Evolutionary conservation across 2,329 filamentous ascomycete species (phyloP), one percentile per base, ranked within the genome.

Genomic region (Penicillium polonicum): DNA sequence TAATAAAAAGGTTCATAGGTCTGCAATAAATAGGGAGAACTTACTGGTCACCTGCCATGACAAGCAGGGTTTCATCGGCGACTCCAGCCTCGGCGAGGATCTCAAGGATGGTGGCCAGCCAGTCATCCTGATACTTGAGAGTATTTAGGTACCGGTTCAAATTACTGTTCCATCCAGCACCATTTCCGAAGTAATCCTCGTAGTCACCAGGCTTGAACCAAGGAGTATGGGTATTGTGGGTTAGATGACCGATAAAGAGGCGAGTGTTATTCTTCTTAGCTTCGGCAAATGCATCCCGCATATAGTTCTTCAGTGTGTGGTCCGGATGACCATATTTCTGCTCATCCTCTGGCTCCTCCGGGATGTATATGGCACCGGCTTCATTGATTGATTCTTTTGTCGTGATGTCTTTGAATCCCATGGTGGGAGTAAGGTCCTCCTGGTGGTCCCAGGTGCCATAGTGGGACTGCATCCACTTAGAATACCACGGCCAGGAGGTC

Each of bases 111-210:
- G 63, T 57, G 19, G 60, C 62, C n/a, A 69, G 53, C 69, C 69
- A 72, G 38, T 58, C 48, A 27, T 72, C 69, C 21, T 61, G 64
- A 43, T 67, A 68, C 21, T 59, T 63, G 21, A 70, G 46, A 5
- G 69, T 62, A 48, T 72, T 72, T n/a, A 72, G 53, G 27, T 70
- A 71, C 13, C 60, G 60, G 49, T 70, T 70, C 43, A 71, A 36
- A 9, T 66, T 58, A 5, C 64, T 48, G 33, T 67, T 66, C 25
- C 53, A 52, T 3, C 60, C 58, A 21, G 52, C 17, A 15, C 31
- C 39, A 13, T 57, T 46, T 1, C 65, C 63, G 8, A 68, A 46
- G 19, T 64, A 46, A 12, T 66, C 55, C 12, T 68, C 63, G 23
- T 66, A 70, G 13, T 60, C 46, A n/a, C 58, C 48, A 9, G 67